These are phyloP conservation scores for Salix koriyanagi DNA, from an alignment of 345 rosid species.

Conservation along the genomic window DNA sequence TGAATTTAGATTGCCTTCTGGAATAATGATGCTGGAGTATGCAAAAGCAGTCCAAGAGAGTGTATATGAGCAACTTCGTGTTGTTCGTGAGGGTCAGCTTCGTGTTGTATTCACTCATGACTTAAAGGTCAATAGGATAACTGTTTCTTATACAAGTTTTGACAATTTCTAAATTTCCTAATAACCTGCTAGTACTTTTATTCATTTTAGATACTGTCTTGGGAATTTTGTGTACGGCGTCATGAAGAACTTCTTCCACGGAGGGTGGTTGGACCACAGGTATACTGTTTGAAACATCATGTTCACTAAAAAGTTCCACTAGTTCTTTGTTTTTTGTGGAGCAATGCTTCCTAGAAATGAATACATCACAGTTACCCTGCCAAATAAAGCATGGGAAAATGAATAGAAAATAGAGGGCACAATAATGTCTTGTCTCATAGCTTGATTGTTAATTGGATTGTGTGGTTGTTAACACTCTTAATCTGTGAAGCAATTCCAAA, in stretches of 20 bases:
- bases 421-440: too few species aligned
- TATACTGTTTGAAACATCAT: constrained; percentile 20
- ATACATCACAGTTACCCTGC: neutral
- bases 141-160: constrained; percentile 6
- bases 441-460: too few species aligned
- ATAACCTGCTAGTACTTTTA: neutral
- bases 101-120: constrained; percentile 85
- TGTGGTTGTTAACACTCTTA: neutral
- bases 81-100: constrained; percentile 95
- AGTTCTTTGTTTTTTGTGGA: neutral
- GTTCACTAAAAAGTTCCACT: neutral
- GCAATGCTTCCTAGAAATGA: neutral
- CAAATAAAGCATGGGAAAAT: neutral
- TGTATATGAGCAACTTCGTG: constrained; percentile 95
- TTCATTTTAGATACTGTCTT: constrained; percentile 65
- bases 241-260: constrained; percentile 98
- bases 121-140: constrained; percentile 55
- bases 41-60: constrained; percentile 93
- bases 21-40: constrained; percentile 81
- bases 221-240: constrained; percentile 94
- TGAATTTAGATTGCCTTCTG: constrained; percentile 70
- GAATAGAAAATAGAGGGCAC: neutral
- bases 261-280: constrained; percentile 94
- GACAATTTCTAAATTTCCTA: neutral
- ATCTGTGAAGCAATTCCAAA: neutral